Evolutionary conservation across 2,329 filamentous ascomycete species (phyloP).

Genomic region (Calonectria leucothoes): DNA sequence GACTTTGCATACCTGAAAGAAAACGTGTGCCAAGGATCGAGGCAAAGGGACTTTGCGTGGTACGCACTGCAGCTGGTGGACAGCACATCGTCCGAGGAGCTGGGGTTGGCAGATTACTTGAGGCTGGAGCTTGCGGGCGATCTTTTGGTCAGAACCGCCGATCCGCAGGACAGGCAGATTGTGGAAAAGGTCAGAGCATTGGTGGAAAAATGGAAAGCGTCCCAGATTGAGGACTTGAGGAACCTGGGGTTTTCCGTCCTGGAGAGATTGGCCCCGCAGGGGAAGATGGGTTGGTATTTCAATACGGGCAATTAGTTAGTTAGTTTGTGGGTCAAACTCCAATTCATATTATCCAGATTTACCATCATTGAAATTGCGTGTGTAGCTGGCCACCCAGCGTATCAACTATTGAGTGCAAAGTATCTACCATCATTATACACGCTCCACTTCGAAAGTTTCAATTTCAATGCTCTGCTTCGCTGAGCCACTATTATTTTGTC

Average conservation of each 20-base stretch:
- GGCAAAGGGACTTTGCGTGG: neutral
- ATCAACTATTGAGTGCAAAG: too few species aligned
- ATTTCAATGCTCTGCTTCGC: slow-evolving; percentile 2
- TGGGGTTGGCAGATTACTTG: slow-evolving; percentile 31
- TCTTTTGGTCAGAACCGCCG: slow-evolving; percentile 10
- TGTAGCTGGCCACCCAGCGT: rapidly evolving
- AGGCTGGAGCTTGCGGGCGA: slow-evolving; percentile 27
- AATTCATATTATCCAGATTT: neutral
- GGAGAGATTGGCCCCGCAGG: neutral
- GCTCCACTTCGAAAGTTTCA: slow-evolving; percentile 9
- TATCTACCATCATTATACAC: neutral
- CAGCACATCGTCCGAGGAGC: neutral
- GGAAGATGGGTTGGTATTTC: slow-evolving; percentile 15
- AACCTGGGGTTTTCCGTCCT: slow-evolving; percentile 3
- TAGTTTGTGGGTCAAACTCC: neutral
- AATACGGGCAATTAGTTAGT: neutral
- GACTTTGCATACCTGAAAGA: slow-evolving; percentile 33
- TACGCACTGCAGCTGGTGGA: slow-evolving; percentile 29
- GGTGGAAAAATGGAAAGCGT: slow-evolving; percentile 26
- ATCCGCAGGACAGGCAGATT: neutral
- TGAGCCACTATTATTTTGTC: neutral
- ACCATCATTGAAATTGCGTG: neutral
- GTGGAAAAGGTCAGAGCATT: slow-evolving; percentile 3
- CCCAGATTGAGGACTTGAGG: slow-evolving; percentile 17
- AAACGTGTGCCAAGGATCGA: slow-evolving; percentile 16